Percentiles rank a stretch among this genome's conserved stretches.
Conservation (phyloP, 768 basidiomycete genomes). For the Daedaleopsis nitida region DNA sequence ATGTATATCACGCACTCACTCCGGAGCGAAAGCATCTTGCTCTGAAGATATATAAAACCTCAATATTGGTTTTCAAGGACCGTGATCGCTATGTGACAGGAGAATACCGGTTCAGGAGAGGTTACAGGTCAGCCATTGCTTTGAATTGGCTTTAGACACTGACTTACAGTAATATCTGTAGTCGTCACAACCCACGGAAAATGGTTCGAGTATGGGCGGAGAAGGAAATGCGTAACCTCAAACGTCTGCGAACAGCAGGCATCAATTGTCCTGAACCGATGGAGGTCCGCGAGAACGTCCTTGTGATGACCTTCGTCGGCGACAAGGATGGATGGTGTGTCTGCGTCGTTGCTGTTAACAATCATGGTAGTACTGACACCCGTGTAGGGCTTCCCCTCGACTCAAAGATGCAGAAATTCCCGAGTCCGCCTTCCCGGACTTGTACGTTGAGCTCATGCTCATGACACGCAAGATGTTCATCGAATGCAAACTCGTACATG, state of each 20-base stretch:
- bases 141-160: constrained; percentile 19
- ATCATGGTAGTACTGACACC: neutral
- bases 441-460: constrained; percentile 83
- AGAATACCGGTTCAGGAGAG: constrained; percentile 91
- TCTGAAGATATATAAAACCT: constrained; percentile 98
- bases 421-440: constrained; percentile 46
- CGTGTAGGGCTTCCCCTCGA: constrained; percentile 82
- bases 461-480: constrained; percentile 85
- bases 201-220: constrained; percentile 99
- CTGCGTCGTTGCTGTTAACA: constrained; percentile 1
- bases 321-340: constrained; percentile 78
- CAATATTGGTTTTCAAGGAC: constrained; percentile 96
- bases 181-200: constrained; percentile 90
- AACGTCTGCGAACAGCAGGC: constrained; percentile 79
- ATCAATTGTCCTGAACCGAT: constrained; percentile 86
- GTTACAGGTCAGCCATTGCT: constrained; percentile 52
- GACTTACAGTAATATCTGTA: constrained; percentile 5
- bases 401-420: constrained; percentile 84
- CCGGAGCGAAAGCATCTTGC: constrained; percentile 67
- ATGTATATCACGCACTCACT: constrained; percentile 90
- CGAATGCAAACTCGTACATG: constrained; percentile 91
- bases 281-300: constrained; percentile 94
- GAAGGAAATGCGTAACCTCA: constrained; percentile 97
- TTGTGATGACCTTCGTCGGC: constrained; percentile 94
- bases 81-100: constrained; percentile 96